phyloP scores from a whole-genome alignment of 2,329 filamentous ascomycete species.

The Sporothrix luriei region DNA sequence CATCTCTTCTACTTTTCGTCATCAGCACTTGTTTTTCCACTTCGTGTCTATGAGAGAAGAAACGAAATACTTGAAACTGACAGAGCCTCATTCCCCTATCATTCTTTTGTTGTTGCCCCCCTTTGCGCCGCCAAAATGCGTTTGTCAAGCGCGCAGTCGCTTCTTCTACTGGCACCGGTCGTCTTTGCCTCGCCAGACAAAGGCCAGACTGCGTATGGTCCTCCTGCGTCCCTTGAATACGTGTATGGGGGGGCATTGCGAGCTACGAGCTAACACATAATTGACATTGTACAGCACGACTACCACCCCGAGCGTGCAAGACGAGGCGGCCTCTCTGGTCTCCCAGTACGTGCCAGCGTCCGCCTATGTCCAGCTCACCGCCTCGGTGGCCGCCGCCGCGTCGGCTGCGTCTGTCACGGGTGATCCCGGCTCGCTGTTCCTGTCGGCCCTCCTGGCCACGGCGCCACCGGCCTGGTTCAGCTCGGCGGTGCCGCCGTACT shows the following conservation, averaged over 20 bases:
- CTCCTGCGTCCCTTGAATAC: background rate
- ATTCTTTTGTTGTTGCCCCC: too few relatives aligned
- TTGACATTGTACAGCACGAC: background rate
- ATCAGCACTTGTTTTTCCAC: background rate
- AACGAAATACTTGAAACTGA: background rate
- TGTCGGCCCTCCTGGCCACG: constrained; percentile 39
- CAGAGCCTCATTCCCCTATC: background rate
- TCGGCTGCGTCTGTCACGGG: constrained; percentile 38
- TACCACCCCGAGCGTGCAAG: constrained; percentile 35
- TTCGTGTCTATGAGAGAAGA: background rate
- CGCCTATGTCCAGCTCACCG: constrained; percentile 37
- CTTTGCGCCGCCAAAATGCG: background rate
- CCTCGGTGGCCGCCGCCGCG: constrained; percentile 36
- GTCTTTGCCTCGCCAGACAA: constrained; percentile 17
- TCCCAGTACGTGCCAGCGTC: constrained; percentile 41
- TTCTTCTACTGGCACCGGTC: background rate
- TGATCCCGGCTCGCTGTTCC: constrained; percentile 39
- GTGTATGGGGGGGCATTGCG: background rate
- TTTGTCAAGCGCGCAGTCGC: background rate
- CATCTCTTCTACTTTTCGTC: background rate
- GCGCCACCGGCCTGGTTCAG: constrained; percentile 37
- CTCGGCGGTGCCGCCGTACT: constrained; percentile 32
- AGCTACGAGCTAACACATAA: background rate
- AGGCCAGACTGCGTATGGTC: constrained; percentile 3
- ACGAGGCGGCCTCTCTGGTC: constrained; percentile 39